These are phyloP conservation scores for Cyphellophora attinorum DNA, from an alignment of 2,329 filamentous ascomycete genomes.

Conservation along the genomic window DNA sequence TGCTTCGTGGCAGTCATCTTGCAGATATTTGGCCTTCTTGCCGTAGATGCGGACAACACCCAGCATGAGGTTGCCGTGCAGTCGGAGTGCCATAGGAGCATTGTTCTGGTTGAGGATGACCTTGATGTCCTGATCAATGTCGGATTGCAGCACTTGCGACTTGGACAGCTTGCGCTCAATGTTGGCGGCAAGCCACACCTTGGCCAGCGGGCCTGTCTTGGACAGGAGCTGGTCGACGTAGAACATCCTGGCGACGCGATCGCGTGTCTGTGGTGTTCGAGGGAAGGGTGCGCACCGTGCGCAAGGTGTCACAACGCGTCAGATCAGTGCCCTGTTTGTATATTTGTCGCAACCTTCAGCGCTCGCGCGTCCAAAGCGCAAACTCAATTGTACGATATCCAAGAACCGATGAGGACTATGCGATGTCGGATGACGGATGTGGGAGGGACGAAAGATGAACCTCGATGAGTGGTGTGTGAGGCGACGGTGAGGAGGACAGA, in stretches of 20 bases:
- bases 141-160: slow-evolving; percentile 87
- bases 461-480: too few relatives aligned
- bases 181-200: slow-evolving; percentile 97
- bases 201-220: slow-evolving; percentile 93
- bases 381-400: too few relatives aligned
- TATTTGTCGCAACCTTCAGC: too few relatives aligned
- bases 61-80: slow-evolving; percentile 87
- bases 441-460: too few relatives aligned
- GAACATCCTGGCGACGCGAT: slow-evolving; percentile 59
- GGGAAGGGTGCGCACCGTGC: slow-evolving; percentile 1
- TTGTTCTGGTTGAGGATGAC: slow-evolving; percentile 89
- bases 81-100: slow-evolving; percentile 85
- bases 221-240: slow-evolving; percentile 93
- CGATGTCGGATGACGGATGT: too few relatives aligned
- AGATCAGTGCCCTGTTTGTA: too few relatives aligned
- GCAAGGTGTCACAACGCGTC: too few relatives aligned
- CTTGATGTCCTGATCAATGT: slow-evolving; percentile 88
- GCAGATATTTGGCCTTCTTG: slow-evolving; percentile 86
- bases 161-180: slow-evolving; percentile 97
- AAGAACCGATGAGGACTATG: too few relatives aligned
- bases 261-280: background rate
- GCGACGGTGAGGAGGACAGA: too few relatives aligned
- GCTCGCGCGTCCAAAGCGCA: too few relatives aligned
- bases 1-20: slow-evolving; percentile 96
- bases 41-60: slow-evolving; percentile 97